Conservation (phyloP, 2,329 filamentous ascomycete species). For the Nemania sp. region DNA sequence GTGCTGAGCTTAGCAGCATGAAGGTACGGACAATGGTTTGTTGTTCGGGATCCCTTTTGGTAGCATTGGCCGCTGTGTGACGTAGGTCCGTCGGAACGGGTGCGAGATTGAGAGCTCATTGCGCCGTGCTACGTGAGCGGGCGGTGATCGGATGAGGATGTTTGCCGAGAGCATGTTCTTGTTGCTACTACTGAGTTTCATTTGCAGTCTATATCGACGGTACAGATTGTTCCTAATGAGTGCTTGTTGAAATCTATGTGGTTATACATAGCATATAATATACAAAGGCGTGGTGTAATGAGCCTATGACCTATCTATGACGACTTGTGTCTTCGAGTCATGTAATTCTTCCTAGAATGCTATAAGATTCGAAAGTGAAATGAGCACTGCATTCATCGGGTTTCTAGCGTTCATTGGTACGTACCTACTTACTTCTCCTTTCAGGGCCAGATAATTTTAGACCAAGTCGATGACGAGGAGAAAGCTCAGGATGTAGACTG, state of each 20-base stretch:
- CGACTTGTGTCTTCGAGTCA: constrained; percentile 9
- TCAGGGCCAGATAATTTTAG: constrained; percentile 7
- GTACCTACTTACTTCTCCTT: background rate
- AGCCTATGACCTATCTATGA: constrained; percentile 32
- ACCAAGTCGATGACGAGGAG: constrained; percentile 22
- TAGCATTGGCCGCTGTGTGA: constrained; percentile 20
- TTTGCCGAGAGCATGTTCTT: constrained; percentile 21
- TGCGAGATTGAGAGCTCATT: constrained; percentile 2
- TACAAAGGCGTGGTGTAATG: background rate
- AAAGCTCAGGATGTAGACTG: background rate
- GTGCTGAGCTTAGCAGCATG: too few relatives aligned
- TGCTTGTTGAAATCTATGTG: too few relatives aligned
- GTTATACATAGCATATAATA: background rate
- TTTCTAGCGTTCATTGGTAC: background rate
- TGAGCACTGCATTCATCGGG: background rate
- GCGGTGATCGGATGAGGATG: constrained; percentile 8
- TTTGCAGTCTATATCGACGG: background rate
- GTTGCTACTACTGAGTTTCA: background rate
- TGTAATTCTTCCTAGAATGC: background rate
- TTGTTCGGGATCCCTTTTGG: constrained; percentile 29
- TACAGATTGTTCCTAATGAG: too few relatives aligned
- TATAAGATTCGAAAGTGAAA: constrained; percentile 5
- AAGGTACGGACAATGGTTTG: constrained; percentile 33
- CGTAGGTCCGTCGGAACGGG: constrained; percentile 26
- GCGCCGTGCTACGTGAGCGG: constrained; percentile 9